phyloP scores from a whole-genome alignment of 2,329 filamentous ascomycete genomes.

The Ophiocordyceps polyrhachis-furcata region DNA sequence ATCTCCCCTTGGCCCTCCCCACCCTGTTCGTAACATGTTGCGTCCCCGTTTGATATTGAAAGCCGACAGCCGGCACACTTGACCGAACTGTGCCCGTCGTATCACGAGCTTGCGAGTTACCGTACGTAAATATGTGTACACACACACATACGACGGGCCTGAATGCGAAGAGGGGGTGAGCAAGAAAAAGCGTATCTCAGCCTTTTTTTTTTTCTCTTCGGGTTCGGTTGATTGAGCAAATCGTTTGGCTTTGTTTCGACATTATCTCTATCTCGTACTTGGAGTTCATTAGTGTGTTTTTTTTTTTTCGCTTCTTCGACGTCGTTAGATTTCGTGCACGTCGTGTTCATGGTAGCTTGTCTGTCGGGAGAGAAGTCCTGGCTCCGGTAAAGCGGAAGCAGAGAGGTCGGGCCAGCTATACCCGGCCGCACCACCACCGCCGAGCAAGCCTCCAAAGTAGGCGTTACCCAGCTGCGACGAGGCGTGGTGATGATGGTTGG shows the following conservation, averaged over 20 bases:
- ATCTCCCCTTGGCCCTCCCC: neutral
- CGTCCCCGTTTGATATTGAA: neutral
- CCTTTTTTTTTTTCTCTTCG: neutral
- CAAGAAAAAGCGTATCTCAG: neutral
- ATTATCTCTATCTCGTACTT: neutral
- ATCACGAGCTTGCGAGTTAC: neutral
- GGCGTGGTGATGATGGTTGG: slow-evolving; percentile 22
- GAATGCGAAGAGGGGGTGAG: neutral
- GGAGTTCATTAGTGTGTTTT: neutral
- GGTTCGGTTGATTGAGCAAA: neutral
- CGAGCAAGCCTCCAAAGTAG: slow-evolving; percentile 19
- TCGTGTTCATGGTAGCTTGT: neutral
- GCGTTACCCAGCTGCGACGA: slow-evolving; percentile 23
- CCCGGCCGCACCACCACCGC: slow-evolving; percentile 19
- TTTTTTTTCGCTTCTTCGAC: neutral
- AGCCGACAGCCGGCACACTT: neutral
- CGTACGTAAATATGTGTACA: too few species aligned
- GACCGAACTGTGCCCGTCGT: neutral
- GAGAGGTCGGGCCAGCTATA: slow-evolving; percentile 32
- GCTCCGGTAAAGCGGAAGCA: slow-evolving; percentile 10
- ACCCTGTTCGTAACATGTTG: neutral
- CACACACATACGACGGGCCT: too few species aligned
- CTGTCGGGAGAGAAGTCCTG: neutral
- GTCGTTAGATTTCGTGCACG: neutral
- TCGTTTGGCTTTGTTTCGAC: neutral